Evolutionary conservation across 148 eudicot species (phyloP), one percentile per base, ranked within the genome.

Genomic region (Rhododendron ovatum): DNA sequence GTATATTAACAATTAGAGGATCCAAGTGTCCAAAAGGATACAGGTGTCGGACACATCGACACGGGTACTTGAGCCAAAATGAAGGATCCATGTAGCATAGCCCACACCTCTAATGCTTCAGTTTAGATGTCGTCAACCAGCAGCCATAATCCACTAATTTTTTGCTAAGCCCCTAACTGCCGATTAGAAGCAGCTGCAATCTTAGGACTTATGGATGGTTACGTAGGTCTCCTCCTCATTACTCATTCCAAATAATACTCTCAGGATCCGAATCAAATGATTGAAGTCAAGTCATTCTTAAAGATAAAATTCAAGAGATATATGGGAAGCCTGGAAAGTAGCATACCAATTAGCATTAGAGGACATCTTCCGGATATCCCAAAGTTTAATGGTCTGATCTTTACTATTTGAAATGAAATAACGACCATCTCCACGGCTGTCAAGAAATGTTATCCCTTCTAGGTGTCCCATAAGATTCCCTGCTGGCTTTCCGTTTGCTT

Each of bases 331-430:
- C 5, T 15, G 51, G 28, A 65, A 57, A 65, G 30, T 2, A 86
- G 81, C 91, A 81, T 94, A 94, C 98, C 91, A 67, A 61, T 84
- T 45, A 82, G 82, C 55, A 67, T 92, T 93, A 61, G 94, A 88
- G 69, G 98, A 91, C 98, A 96, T 95, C 88, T 95, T 96, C 69
- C 99, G 87, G 45, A 95, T 94, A 85, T 96, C 99, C 99, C 99
- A 96, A 33, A 96, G 92, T 86, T 96, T 96, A 67, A 91, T 92
- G 73, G 92, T 77, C 88, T 96, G 99, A 85, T 96, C 99, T 91
- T 96, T 96, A 59, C 98, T 97, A 88, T 96, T 96, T 78, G 98
- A 96, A 67, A 96, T 96, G 26, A 96, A 92, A 87, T 96, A 92
- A 33, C 98, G 97, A 43, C 99, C 99, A 90, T 96, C 99, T 84